Base-by-base conservation (phyloP, 306 rosid species). In the Echinosophora koreensis region DNA sequence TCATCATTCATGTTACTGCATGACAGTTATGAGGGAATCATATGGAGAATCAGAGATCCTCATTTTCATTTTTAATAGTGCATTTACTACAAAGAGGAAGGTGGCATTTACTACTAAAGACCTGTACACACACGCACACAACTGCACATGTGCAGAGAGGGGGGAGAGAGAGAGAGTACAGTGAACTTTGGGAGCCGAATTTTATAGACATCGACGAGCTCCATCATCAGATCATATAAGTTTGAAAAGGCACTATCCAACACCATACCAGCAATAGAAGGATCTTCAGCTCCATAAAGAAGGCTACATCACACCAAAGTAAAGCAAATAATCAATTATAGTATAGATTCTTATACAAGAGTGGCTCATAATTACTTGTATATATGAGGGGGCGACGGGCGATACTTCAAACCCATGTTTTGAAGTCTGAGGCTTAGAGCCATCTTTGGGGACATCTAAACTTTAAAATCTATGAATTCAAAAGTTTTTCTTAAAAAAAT, bases 191-290 rank as follows among this genome's bases (percentile, higher is more conserved):
- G 99, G 77, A 95, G 97, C 82, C 97, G 97, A 71, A 95, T 91
- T 87, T 88, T 91, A 78, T 95, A 92, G 61, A 91, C 94, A 88
- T 95, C 98, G 73, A 89, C 97, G 5, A 95, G 89, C 86, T 95
- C 99, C 92, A 95, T 82, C 96, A 95, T 91, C 69, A 95, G 91
- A 85, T 78, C 83, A 81, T 95, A 95, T 49, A 95, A 82, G 80
- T 91, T 95, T 77, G 99, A 92, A 84, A 95, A 95, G 88, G 97
- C 99, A 84, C 99, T 95, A 79, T 95, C 99, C 87, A 95, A 84
- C 84, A 92, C 99, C 97, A 92, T 90, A 86, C 99, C 99, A 76
- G 96, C 87, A 71, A 95, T 77, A 76, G 97, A 92, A 81, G 96
- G 89, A 85, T 95, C 97, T 89, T 92, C 98, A 35, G 99, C 99